Conservation (phyloP, 257 asterid species). For the Solanum peruvianum region DNA sequence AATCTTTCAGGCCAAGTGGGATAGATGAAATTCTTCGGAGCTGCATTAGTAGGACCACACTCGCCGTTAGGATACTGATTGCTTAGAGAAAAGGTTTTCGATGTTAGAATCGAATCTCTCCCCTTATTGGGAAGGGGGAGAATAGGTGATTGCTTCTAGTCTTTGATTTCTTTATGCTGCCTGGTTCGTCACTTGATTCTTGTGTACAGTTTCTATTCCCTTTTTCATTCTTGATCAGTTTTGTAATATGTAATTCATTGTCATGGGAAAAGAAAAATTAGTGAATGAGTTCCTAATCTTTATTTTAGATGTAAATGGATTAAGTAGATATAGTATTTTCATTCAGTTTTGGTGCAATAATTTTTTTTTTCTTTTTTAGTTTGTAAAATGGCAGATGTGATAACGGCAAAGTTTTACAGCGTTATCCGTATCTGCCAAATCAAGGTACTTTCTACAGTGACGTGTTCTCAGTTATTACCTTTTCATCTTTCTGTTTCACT, state of each 20-base stretch:
- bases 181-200: conserved; percentile 30
- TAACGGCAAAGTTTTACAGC: background rate
- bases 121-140: background rate
- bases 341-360: background rate
- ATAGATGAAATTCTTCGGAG: conserved; percentile 57
- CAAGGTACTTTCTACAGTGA: background rate
- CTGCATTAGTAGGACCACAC: conserved; percentile 11
- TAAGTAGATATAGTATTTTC: background rate
- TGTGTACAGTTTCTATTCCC: conserved; percentile 52
- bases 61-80: conserved; percentile 6
- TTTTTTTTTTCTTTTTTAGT: too few relatives aligned
- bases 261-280: conserved; percentile 3
- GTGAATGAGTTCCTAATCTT: conserved; percentile 3
- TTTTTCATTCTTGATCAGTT: conserved; percentile 22
- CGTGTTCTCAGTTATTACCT: background rate
- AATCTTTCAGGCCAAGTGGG: conserved; percentile 81
- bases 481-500: background rate
- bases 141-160: background rate
- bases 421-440: background rate
- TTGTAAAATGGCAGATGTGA: background rate
- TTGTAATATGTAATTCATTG: conserved; percentile 48
- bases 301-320: conserved; percentile 17
- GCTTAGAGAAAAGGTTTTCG: background rate
- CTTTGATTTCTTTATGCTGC: conserved; percentile 2
- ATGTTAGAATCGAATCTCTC: background rate